A percentile compares a stretch with the other conserved stretches of the same genome.
Conservation (phyloP, 176 grass and related monocot genomes). For the Bolboschoenus planiculmis region DNA sequence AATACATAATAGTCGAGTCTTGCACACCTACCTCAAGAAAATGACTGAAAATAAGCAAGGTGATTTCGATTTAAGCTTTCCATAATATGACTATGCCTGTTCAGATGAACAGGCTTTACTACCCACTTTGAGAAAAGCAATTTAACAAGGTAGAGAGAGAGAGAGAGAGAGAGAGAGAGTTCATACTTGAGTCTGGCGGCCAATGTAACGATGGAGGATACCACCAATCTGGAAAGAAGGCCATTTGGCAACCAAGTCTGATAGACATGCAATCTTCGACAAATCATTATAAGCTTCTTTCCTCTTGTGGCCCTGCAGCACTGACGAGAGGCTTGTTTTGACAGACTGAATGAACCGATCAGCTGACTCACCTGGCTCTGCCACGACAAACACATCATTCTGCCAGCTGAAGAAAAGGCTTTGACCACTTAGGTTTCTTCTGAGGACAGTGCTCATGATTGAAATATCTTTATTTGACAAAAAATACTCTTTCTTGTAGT, state of each 20-base stretch:
- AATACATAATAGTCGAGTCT: background rate
- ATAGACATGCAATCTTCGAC: slow-evolving; percentile 69
- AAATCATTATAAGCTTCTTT: slow-evolving; percentile 63
- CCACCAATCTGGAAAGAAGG: slow-evolving; percentile 87
- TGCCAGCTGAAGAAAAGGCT: slow-evolving; percentile 59
- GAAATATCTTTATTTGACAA: background rate
- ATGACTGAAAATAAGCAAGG: background rate
- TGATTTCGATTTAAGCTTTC: background rate
- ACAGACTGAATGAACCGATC: slow-evolving; percentile 90
- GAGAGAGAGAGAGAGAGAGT: background rate
- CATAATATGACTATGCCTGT: background rate
- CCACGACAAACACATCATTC: slow-evolving; percentile 98
- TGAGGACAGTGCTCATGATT: background rate
- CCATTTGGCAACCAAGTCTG: slow-evolving; percentile 75
- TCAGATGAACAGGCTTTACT: background rate
- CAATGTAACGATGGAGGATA: slow-evolving; percentile 85
- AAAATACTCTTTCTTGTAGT: background rate
- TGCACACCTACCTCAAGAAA: background rate
- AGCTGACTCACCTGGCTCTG: slow-evolving; percentile 86
- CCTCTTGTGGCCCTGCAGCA: slow-evolving; percentile 49
- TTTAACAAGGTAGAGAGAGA: slow-evolving; percentile 1
- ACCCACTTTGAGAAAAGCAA: background rate
- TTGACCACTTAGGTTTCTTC: background rate
- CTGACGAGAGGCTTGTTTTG: slow-evolving; percentile 60
- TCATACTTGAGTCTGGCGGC: slow-evolving; percentile 95